Evolutionary conservation across 768 basidiomycete genomes (phyloP), one percentile per base, ranked within the genome.

Genomic region (Clavulina sp.): DNA sequence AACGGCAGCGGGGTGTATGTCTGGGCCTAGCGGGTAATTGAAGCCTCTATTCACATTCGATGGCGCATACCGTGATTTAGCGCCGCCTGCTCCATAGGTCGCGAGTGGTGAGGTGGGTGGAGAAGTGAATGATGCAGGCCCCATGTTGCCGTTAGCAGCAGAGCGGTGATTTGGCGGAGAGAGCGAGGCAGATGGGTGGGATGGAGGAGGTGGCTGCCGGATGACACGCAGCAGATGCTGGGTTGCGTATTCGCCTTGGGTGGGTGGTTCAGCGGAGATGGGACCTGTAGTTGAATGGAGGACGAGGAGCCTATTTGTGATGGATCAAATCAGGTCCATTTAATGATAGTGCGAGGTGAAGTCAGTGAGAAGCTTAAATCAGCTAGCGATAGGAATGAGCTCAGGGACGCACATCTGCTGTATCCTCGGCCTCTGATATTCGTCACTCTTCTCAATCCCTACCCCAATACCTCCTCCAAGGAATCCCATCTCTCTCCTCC

Each of bases 351-450:
- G 54, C 41, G 57, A 30, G 60, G 51, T 28, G 43, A 26, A 49
- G 29, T 44, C n/a, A n/a, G n/a, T n/a, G n/a, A n/a, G n/a, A n/a
- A n/a, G n/a, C n/a, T n/a, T n/a, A n/a, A n/a, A n/a, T n/a, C n/a
- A n/a, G 6, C 28, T 24, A 21, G 3, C 26, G 33, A 24, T 36
- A 7, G 13, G 40, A n/a, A 21, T 30, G 40, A 13, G 58, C 23
- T 5, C 44, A 40, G 4, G 29, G 4, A 58, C 75, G 47, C 59
- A 83, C 85, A 88, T 87, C 63, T 88, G 85, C 56, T 85, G 84
- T 21, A 88, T 63, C 23, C 82, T 73, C 18, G 84, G 81, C 51
- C 75, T 74, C 52, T 78, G 74, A 54, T 77, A 75, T 1, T 73
- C 70, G 9, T 71, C 63, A 2, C 71, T 69, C 50, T 80, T 32